phyloP scores from a whole-genome alignment of 441 rosid species.

The Aquilaria agallochum region DNA sequence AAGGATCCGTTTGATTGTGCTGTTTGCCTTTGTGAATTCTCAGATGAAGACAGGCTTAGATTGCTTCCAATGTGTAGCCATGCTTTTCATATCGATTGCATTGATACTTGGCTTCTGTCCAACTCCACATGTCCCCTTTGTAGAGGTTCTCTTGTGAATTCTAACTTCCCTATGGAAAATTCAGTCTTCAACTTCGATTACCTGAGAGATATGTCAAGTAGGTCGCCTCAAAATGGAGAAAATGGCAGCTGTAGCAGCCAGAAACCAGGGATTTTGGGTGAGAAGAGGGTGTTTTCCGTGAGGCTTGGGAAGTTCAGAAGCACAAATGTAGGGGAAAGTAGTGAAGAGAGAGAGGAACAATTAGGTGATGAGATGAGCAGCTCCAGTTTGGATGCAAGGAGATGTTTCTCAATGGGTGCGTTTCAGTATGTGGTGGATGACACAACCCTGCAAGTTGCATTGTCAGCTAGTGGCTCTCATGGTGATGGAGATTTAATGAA shows the following conservation, averaged over 20 bases:
- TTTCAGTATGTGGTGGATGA: constrained; percentile 54
- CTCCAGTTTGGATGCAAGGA: constrained; percentile 41
- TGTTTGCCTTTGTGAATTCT: constrained; percentile 67
- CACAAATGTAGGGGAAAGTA: constrained; percentile 24
- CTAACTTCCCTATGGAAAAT: constrained; percentile 21
- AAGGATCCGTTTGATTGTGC: constrained; percentile 72
- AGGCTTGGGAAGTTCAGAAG: constrained; percentile 58
- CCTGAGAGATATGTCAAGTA: constrained; percentile 24
- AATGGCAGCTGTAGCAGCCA: constrained; percentile 15
- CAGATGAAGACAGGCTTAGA: constrained; percentile 51
- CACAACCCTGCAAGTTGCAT: constrained; percentile 37
- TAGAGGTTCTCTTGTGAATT: constrained; percentile 40
- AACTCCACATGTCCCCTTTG: constrained; percentile 84
- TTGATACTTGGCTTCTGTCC: constrained; percentile 80
- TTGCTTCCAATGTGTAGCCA: constrained; percentile 65
- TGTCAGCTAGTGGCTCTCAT: constrained; percentile 13
- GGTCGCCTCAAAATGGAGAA: constrained; percentile 21
- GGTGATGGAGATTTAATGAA: constrained; percentile 1
- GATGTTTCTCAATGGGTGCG: constrained; percentile 82
- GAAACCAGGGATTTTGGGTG: constrained; percentile 13
- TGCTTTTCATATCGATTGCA: constrained; percentile 70
- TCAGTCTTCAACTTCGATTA: constrained; percentile 23
- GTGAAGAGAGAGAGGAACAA: constrained; percentile 12
- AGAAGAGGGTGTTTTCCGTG: constrained; percentile 47
- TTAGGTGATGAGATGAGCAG: constrained; percentile 36